Evolutionary conservation across 116 monocot genomes (phyloP), one percentile per base, ranked within the genome.

Genomic region (Posidonia oceanica): DNA sequence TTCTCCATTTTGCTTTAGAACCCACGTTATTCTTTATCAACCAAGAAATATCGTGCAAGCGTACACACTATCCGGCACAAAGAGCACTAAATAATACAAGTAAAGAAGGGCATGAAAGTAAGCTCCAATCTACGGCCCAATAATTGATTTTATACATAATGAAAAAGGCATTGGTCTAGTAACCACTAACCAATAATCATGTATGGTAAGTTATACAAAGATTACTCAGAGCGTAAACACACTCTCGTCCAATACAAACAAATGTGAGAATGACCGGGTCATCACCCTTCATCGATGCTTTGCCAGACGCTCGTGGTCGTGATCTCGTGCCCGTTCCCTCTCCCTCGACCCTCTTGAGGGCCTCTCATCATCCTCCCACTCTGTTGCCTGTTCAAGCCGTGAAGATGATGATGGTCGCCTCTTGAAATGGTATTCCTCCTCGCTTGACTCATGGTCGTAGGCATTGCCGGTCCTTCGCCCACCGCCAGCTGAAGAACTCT

Each of bases 381-480:
- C 61, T 5, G 23, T 23, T 7, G 53, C 51, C 54, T 37, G 63
- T 16, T 56, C 71, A 41, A 44, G 23, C 29, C 66, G 40, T 15
- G 71, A 70, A 11, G 69, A 36, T 61, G 54, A 63, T 12, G 71
- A 57, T 12, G 73, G 86, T 70, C 86, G 72, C 65, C 97, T 80
- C 85, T 98, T 98, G 78, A 98, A 98, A 69, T 98, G 93, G 54
- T 80, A 80, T 40, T 98, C 93, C 59, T 91, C 96, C 14, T 92
- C 97, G 70, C 88, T 88, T 7, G 81, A 83, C 36, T 87, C 89
- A 3, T 69, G 67, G 6, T 97, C 96, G 41, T 77, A 74, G 39
- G 36, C 67, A 29, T 37, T 22, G 54, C 59, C 17, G 71, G 4
- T 6, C 67, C 59, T 21, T 17, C 61, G 15, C 11, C 20, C 6